These are phyloP conservation scores for Boletus reticulatus DNA, from an alignment of 768 basidiomycete species.

Conservation along the genomic window DNA sequence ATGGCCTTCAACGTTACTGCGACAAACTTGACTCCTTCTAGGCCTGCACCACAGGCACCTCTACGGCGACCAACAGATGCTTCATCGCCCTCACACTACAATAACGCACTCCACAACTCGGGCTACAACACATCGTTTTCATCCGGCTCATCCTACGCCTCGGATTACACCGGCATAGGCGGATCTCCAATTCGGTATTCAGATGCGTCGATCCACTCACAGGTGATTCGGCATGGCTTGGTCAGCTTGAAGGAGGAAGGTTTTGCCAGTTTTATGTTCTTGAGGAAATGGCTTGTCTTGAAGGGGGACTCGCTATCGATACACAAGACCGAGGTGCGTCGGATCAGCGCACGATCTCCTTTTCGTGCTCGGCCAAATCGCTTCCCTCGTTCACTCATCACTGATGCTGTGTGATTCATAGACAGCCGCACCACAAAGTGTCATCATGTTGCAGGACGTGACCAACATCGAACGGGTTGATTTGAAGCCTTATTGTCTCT, in stretches of 20 bases:
- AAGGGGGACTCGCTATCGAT: slow-evolving; percentile 76
- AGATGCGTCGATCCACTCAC: slow-evolving; percentile 33
- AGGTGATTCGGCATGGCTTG: slow-evolving; percentile 64
- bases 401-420: slow-evolving; percentile 22
- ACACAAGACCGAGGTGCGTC: slow-evolving; percentile 87
- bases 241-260: slow-evolving; percentile 94
- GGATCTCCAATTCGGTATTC: slow-evolving; percentile 65
- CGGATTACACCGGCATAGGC: slow-evolving; percentile 79
- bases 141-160: slow-evolving; percentile 56
- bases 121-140: slow-evolving; percentile 63
- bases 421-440: slow-evolving; percentile 55
- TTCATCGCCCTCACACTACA: slow-evolving; percentile 28
- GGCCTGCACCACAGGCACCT: slow-evolving; percentile 76
- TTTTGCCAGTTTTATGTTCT: slow-evolving; percentile 88
- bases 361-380: background rate
- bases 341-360: background rate
- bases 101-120: slow-evolving; percentile 45
- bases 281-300: slow-evolving; percentile 86
- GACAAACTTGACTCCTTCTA: slow-evolving; percentile 68
- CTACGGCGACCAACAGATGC: slow-evolving; percentile 44
- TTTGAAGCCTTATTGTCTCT: slow-evolving; percentile 90
- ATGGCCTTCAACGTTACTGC: slow-evolving; percentile 53
- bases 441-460: slow-evolving; percentile 73
- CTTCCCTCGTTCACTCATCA: background rate
- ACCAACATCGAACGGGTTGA: slow-evolving; percentile 89